Percentiles rank a stretch among this genome's conserved stretches.
Evolutionary conservation across 441 rosid species (phyloP).

Genomic region (Gossypium aridum): DNA sequence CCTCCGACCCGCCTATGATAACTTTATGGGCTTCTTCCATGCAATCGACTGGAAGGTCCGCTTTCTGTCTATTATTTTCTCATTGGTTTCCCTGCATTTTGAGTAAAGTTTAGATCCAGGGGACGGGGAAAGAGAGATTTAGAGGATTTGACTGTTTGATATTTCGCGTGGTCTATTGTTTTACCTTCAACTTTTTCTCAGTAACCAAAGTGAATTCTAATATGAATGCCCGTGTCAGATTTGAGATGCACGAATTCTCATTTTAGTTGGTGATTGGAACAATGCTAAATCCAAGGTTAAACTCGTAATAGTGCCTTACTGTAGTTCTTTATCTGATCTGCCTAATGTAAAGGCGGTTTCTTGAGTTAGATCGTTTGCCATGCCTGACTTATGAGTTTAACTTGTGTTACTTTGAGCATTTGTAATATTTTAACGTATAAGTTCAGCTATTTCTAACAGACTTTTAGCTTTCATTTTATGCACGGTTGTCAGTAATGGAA

Average conservation of each 20-base stretch:
- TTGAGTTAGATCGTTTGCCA: neutral
- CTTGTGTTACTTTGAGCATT: neutral
- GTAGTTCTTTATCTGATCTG: neutral
- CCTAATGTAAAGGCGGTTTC: neutral
- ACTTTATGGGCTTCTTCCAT: constrained; percentile 74
- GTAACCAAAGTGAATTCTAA: neutral
- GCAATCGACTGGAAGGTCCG: constrained; percentile 92
- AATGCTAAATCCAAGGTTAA: neutral
- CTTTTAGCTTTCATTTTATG: neutral
- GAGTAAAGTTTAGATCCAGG: neutral
- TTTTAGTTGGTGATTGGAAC: neutral
- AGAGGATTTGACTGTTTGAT: neutral
- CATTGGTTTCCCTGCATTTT: neutral
- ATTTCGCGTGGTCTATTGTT: neutral
- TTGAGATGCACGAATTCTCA: neutral
- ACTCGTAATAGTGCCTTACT: neutral
- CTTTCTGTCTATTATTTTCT: neutral
- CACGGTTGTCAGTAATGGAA: neutral
- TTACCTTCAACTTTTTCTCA: neutral
- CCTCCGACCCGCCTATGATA: constrained; percentile 67
- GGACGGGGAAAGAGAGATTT: neutral
- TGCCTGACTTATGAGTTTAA: neutral
- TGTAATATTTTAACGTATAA: neutral
- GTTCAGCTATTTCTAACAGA: neutral
- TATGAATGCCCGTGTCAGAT: neutral